These are phyloP conservation scores for Piper longum DNA, from an alignment of 164 flowering plant genomes.

Conservation along the genomic window DNA sequence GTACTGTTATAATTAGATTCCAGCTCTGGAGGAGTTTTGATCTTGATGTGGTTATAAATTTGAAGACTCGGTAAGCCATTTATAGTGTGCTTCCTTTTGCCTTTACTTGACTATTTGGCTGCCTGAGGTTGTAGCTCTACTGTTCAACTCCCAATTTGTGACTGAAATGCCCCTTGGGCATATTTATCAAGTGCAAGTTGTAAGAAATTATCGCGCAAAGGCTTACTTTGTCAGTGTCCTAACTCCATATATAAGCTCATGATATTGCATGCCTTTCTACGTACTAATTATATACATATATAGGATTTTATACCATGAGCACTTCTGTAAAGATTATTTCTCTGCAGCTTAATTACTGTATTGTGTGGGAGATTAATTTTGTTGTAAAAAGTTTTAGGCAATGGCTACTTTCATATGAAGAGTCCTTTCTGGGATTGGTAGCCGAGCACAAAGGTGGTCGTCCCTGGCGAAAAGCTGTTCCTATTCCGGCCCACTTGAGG, in stretches of 20 bases:
- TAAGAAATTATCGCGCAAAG: background rate
- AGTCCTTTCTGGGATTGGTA: background rate
- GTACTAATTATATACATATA: too few species aligned
- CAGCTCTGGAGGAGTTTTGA: constrained; percentile 13
- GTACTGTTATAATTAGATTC: background rate
- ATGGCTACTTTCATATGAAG: background rate
- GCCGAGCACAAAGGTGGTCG: background rate
- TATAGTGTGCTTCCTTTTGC: background rate
- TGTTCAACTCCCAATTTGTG: background rate
- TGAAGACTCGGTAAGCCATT: background rate
- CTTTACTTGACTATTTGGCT: background rate
- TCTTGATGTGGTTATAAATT: background rate
- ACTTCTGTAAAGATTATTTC: too few species aligned
- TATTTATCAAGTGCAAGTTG: background rate
- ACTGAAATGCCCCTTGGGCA: background rate
- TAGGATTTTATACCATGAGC: too few species aligned
- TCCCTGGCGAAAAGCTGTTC: background rate
- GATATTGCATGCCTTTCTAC: too few species aligned
- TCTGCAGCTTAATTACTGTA: too few species aligned
- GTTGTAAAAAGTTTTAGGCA: background rate
- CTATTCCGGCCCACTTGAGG: background rate
- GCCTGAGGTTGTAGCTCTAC: background rate
- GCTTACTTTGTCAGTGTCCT: background rate
- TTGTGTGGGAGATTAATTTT: background rate
- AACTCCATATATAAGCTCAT: background rate